A percentile compares a stretch with the other conserved stretches of the same genome.
Conservation (phyloP, 352 stramenopile species). For the Phytophthora citrophthora region DNA sequence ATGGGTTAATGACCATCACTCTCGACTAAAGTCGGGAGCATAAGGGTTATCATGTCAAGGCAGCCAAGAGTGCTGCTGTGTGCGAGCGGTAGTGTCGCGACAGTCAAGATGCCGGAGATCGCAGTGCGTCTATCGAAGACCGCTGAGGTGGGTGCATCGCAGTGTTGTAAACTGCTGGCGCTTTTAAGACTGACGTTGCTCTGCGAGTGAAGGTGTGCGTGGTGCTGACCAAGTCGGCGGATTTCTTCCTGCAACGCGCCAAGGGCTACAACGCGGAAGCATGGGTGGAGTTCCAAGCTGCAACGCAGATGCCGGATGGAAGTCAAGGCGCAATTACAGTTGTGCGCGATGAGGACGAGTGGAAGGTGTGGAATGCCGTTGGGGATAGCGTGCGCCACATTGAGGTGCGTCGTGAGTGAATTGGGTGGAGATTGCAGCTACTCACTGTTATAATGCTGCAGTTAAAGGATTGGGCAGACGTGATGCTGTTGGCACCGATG, state of each 20-base stretch:
- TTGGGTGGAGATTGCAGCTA: neutral
- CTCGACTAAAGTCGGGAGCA: neutral
- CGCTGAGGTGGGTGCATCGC: slow-evolving; percentile 52
- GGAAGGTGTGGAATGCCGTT: slow-evolving; percentile 76
- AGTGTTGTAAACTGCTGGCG: neutral
- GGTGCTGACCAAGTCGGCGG: slow-evolving; percentile 80
- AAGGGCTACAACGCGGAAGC: slow-evolving; percentile 69
- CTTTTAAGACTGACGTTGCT: neutral
- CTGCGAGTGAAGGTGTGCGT: slow-evolving; percentile 63
- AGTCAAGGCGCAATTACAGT: slow-evolving; percentile 40
- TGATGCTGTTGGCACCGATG: slow-evolving; percentile 88
- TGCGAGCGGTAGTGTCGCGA: slow-evolving; percentile 87
- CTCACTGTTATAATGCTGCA: slow-evolving; percentile 25
- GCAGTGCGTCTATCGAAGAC: slow-evolving; percentile 58
- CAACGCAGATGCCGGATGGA: slow-evolving; percentile 15
- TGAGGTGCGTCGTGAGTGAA: slow-evolving; percentile 51
- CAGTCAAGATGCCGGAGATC: slow-evolving; percentile 89
- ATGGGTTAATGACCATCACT: slow-evolving; percentile 23
- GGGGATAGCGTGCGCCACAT: slow-evolving; percentile 90
- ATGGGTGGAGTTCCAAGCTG: slow-evolving; percentile 54
- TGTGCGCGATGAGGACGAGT: slow-evolving; percentile 84
- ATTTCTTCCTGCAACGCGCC: slow-evolving; percentile 83
- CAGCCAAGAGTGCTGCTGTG: slow-evolving; percentile 73
- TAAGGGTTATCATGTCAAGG: too few species aligned
- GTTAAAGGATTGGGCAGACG: slow-evolving; percentile 96